phyloP scores from a whole-genome alignment of 208 protist genomes.

The Leptomonas pyrrhocoris region DNA sequence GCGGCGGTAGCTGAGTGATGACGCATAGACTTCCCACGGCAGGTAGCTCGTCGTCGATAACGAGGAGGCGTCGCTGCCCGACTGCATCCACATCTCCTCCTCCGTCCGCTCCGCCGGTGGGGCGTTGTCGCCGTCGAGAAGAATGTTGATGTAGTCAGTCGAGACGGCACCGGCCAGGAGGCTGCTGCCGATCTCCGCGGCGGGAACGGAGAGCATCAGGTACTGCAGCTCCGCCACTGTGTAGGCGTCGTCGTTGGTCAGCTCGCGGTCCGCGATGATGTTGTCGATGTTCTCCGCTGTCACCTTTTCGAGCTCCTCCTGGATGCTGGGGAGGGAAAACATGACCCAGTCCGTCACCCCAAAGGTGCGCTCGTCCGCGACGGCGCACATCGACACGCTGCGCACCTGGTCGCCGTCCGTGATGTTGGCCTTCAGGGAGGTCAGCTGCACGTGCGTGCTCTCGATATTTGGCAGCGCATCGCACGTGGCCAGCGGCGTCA shows the following conservation, averaged over 20 bases:
- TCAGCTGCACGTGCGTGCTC: slow-evolving; percentile 8
- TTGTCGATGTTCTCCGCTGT: slow-evolving; percentile 22
- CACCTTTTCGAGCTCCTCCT: slow-evolving; percentile 37
- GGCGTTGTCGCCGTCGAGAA: slow-evolving; percentile 66
- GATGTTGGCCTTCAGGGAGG: slow-evolving; percentile 25
- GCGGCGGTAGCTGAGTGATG: slow-evolving; percentile 79
- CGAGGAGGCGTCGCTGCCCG: slow-evolving; percentile 2
- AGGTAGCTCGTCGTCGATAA: slow-evolving; percentile 30
- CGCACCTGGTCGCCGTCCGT: slow-evolving; percentile 14
- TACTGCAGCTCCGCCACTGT: slow-evolving; percentile 68
- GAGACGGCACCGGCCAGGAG: slow-evolving; percentile 3
- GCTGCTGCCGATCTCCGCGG: slow-evolving; percentile 40
- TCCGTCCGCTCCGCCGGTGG: slow-evolving; percentile 33
- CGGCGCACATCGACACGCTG: slow-evolving; percentile 55
- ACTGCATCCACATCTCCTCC: slow-evolving; percentile 59
- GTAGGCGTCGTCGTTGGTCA: slow-evolving; percentile 30
- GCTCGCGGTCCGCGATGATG: slow-evolving; percentile 34
- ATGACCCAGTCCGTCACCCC: slow-evolving; percentile 86
- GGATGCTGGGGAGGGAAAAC: slow-evolving; percentile 56
- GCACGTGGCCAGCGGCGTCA: slow-evolving; percentile 19
- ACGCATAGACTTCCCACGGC: slow-evolving; percentile 68
- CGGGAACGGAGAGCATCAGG: slow-evolving; percentile 64
- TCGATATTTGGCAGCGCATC: not conserved
- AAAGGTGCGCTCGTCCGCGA: slow-evolving; percentile 59
- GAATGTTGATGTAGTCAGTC: slow-evolving; percentile 38